Conservation (phyloP, 352 stramenopile genomes). For the Phytophthora fragariae region DNA sequence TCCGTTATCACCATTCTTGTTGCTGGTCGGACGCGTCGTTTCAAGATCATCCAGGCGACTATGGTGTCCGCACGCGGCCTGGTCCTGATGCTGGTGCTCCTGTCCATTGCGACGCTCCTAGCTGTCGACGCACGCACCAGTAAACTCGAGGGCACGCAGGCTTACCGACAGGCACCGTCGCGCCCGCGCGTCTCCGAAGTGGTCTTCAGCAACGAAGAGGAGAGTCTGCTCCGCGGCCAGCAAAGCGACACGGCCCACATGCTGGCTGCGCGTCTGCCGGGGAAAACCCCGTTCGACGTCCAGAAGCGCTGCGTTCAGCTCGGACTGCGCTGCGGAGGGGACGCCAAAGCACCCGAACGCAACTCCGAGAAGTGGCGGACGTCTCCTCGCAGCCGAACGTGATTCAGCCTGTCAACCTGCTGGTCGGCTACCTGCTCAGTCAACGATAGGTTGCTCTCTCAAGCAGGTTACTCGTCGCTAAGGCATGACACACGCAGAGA, state of each 20-base stretch:
- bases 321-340: constrained; percentile 54
- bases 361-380: constrained; percentile 60
- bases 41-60: background rate
- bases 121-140: constrained; percentile 4
- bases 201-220: constrained; percentile 57
- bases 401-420: background rate
- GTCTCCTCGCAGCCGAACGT: constrained; percentile 6
- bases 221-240: constrained; percentile 53
- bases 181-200: constrained; percentile 36
- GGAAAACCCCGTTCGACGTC: constrained; percentile 49
- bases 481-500: constrained; percentile 10
- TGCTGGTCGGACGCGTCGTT: background rate
- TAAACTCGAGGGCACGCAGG: constrained; percentile 28
- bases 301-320: constrained; percentile 64
- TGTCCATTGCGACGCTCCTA: background rate
- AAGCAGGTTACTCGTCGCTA: constrained; percentile 4
- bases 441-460: background rate
- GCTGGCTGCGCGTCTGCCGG: constrained; percentile 44
- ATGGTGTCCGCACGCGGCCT: constrained; percentile 1
- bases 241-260: constrained; percentile 51
- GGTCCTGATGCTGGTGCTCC: background rate
- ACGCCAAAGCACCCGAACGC: constrained; percentile 35
- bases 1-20: background rate
- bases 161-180: constrained; percentile 33
- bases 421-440: background rate